Evolutionary conservation across 176 grass and related monocot genomes (phyloP).

Genomic region (Triticum turgidum): DNA sequence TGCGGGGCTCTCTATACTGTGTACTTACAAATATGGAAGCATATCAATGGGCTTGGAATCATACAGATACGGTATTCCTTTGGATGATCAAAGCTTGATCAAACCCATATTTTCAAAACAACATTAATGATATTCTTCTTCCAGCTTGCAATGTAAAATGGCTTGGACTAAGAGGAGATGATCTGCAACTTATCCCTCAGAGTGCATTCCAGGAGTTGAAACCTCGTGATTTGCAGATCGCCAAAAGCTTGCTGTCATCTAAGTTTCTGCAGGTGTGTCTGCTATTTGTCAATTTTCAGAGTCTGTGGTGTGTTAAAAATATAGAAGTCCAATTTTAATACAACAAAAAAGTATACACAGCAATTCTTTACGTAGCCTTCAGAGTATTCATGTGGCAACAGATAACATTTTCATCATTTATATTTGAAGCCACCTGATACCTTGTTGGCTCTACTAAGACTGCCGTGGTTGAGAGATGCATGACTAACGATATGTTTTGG

Average conservation of each 20-base stretch:
- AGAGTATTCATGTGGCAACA: background rate
- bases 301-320: background rate
- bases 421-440: background rate
- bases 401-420: background rate
- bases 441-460: background rate
- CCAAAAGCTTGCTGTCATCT: slow-evolving; percentile 81
- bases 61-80: slow-evolving; percentile 81
- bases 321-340: background rate
- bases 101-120: background rate
- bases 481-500: background rate
- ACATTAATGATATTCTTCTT: slow-evolving; percentile 24
- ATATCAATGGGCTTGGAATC: slow-evolving; percentile 88
- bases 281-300: slow-evolving; percentile 15
- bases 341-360: background rate
- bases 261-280: slow-evolving; percentile 66
- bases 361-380: background rate
- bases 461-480: background rate
- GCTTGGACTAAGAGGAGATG: slow-evolving; percentile 76
- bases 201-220: slow-evolving; percentile 61
- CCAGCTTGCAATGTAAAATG: slow-evolving; percentile 98
- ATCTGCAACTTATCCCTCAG: slow-evolving; percentile 78
- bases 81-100: background rate
- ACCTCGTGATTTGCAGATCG: slow-evolving; percentile 67
- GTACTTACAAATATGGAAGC: slow-evolving; percentile 96
- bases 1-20: slow-evolving; percentile 91